Conservation (phyloP, 495 filamentous ascomycete genomes). For the Lasiosphaeria hispida region DNA sequence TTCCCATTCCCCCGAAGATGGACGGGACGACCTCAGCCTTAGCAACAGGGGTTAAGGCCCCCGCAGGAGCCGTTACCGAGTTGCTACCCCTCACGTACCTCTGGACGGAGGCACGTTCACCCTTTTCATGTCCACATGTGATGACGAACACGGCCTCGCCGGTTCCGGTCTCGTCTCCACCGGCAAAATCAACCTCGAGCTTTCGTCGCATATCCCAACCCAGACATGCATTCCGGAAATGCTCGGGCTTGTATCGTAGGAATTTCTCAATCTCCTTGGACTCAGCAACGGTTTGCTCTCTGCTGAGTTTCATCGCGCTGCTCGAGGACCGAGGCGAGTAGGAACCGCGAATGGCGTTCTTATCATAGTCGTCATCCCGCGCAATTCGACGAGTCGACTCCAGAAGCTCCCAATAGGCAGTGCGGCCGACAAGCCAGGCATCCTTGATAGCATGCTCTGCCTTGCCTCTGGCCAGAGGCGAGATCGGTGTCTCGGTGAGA, state of each 20-base stretch:
- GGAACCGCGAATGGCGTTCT: slow-evolving; percentile 41
- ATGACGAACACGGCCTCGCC: slow-evolving; percentile 77
- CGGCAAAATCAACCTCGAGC: slow-evolving; percentile 85
- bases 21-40: slow-evolving; percentile 9
- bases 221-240: slow-evolving; percentile 75
- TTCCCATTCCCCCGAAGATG: slow-evolving; percentile 21
- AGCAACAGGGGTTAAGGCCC: slow-evolving; percentile 14
- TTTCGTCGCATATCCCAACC: slow-evolving; percentile 91
- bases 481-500: slow-evolving; percentile 62
- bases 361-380: slow-evolving; percentile 63
- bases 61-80: slow-evolving; percentile 1
- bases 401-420: slow-evolving; percentile 74
- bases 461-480: slow-evolving; percentile 37
- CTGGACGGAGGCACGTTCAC: slow-evolving; percentile 33
- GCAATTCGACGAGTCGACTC: slow-evolving; percentile 72
- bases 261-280: slow-evolving; percentile 80
- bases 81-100: slow-evolving; percentile 27
- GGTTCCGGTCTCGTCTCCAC: slow-evolving; percentile 66
- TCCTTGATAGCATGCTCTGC: slow-evolving; percentile 54
- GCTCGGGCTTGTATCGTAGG: slow-evolving; percentile 66
- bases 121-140: slow-evolving; percentile 63
- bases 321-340: slow-evolving; percentile 50
- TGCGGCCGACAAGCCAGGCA: slow-evolving; percentile 79
- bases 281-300: slow-evolving; percentile 68
- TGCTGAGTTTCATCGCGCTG: slow-evolving; percentile 64